These are phyloP conservation scores for Blepharisma stoltei DNA, from an alignment of 73 alveolate genomes.

Conservation along the genomic window DNA sequence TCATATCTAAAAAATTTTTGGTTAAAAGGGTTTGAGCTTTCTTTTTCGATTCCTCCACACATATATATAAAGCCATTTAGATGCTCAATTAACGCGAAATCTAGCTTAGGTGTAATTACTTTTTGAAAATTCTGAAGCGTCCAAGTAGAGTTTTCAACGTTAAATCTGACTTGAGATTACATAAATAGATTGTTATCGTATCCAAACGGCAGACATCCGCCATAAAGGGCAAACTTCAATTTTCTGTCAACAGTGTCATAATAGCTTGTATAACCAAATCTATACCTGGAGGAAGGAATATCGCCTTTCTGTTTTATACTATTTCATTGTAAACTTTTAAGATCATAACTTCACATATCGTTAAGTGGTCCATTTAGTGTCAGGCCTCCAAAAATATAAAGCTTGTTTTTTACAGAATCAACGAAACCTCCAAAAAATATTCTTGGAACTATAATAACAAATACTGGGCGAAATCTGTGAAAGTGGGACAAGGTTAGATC, in stretches of 20 bases:
- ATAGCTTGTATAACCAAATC: not conserved
- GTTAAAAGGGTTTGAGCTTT: too few relatives aligned
- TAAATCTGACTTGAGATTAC: too few relatives aligned
- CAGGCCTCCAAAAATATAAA: slow-evolving; percentile 17
- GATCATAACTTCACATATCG: not conserved
- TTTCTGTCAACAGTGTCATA: not conserved
- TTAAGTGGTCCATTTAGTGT: not conserved
- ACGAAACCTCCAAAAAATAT: not conserved
- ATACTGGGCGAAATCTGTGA: not conserved
- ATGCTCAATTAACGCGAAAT: too few relatives aligned
- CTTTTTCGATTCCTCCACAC: too few relatives aligned
- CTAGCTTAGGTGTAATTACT: not conserved
- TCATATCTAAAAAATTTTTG: too few relatives aligned
- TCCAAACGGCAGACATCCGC: not conserved
- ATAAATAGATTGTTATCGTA: too few relatives aligned
- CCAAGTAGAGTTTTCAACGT: not conserved
- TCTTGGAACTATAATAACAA: not conserved
- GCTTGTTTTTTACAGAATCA: not conserved
- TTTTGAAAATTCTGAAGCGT: not conserved
- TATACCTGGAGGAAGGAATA: not conserved
- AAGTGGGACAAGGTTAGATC: not conserved
- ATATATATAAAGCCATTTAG: too few relatives aligned
- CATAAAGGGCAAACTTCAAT: not conserved
- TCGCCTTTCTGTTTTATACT: not conserved
- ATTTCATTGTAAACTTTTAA: not conserved